Evolutionary conservation across 371 early-diverging fungal genomes (phyloP).

Genomic region (Lichtheimia hyalospora): DNA sequence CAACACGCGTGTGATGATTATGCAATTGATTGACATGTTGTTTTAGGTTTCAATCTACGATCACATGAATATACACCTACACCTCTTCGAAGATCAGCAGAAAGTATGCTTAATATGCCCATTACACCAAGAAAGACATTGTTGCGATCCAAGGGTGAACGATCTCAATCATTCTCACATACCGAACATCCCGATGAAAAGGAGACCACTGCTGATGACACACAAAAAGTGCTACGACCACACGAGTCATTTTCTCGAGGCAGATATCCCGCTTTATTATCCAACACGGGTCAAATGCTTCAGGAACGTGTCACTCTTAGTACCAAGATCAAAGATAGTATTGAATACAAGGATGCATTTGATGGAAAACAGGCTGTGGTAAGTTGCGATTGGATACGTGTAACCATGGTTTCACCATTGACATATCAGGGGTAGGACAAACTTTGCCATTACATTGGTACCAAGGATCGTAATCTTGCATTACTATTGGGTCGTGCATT

Average conservation of each 20-base stretch:
- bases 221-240: conserved; percentile 7
- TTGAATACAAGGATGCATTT: conserved; percentile 82
- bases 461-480: conserved; percentile 84
- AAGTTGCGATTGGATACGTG: conserved; percentile 17
- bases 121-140: conserved; percentile 17
- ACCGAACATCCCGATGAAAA: too few relatives aligned
- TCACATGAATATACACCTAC: conserved; percentile 5
- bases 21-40: neutral
- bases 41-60: conserved; percentile 6
- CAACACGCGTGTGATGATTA: neutral
- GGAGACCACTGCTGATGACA: conserved; percentile 9
- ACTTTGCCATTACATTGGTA: conserved; percentile 69
- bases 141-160: conserved; percentile 34
- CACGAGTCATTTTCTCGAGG: conserved; percentile 14
- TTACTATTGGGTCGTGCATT: conserved; percentile 83
- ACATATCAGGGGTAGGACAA: conserved; percentile 55
- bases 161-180: conserved; percentile 46
- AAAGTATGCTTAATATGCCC: conserved; percentile 44
- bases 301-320: conserved; percentile 45
- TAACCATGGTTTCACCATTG: neutral
- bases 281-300: conserved; percentile 78
- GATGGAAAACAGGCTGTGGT: conserved; percentile 86
- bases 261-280: conserved; percentile 80
- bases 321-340: conserved; percentile 72
- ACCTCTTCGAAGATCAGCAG: conserved; percentile 35